Base-by-base conservation (phyloP, 148 eudicot genomes). In the Tetragonia tetragonoides region DNA sequence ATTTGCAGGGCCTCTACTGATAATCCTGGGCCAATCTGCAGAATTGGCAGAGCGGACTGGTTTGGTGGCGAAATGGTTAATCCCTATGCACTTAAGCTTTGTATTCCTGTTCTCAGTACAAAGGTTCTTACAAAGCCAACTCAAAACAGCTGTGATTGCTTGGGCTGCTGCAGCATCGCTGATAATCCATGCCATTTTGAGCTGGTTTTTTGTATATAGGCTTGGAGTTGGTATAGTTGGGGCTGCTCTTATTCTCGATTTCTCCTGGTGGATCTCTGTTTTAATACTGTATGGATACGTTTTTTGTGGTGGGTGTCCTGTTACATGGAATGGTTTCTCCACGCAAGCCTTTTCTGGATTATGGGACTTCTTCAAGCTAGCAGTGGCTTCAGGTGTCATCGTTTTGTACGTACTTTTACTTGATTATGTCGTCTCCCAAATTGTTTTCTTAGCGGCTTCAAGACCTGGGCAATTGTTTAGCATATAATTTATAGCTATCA, bases 321-420 rank as follows among this genome's bases (percentile, higher is more conserved):
- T 53, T 61, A 83, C 92, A 47, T 90, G 94, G 94, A 90, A 72
- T 40, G 94, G 94, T 57, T 90, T 87, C 59, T 90, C 94, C 20
- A 59, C 40, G 77, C 81, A 78, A 78, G 94, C 94, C 17, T 88
- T 90, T 83, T 64, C 69, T 68, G 90, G 85, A 73, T 77, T 90
- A 47, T 88, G 86, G 90, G 88, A 80, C 24, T 86, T 90, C 83
- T 73, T 86, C 83, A 90, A 82, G 86, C 88, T 88, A 34, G 82
- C 93, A 44, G 37, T 79, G 10, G 89, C 90, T 74, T 88, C 93
- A 44, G 93, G 90, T 69, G 79, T 88, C 82, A 90, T 90, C 90
- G 78, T 90, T 53, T 82, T 72, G 93, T 89, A 87, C 76, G 88
- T 74, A 63, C 44, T 64, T 82, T 66, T 56, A 66, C 66, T 70